These are phyloP conservation scores for Phyllachora maydis DNA, from an alignment of 2,329 filamentous ascomycete genomes.

Conservation along the genomic window DNA sequence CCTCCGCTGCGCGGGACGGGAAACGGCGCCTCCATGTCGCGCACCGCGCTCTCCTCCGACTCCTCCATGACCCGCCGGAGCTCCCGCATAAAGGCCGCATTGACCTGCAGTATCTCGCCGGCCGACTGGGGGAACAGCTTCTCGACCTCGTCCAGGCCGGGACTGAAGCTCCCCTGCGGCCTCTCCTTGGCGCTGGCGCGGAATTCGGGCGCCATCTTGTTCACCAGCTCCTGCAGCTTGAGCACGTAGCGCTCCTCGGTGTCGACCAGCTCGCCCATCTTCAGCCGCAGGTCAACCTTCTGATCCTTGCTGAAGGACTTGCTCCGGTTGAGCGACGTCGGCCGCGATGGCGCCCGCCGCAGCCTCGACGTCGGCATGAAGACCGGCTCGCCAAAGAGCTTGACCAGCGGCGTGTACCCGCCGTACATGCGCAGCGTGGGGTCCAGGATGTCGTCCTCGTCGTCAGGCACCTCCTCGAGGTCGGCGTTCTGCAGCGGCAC, in stretches of 20 bases:
- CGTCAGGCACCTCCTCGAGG: conserved; percentile 34
- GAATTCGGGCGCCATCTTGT: conserved; percentile 63
- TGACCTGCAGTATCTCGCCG: conserved; percentile 62
- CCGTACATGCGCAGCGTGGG: conserved; percentile 52
- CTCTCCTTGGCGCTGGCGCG: conserved; percentile 44
- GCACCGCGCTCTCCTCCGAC: conserved; percentile 60
- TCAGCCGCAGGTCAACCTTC: conserved; percentile 67
- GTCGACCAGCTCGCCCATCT: conserved; percentile 76
- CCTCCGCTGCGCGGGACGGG: conserved; percentile 20
- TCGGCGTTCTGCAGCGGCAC: conserved; percentile 39
- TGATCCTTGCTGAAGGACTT: conserved; percentile 63
- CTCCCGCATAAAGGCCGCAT: conserved; percentile 59
- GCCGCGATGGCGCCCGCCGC: conserved; percentile 70
- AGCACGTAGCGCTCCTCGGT: conserved; percentile 88
- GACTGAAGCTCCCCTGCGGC: conserved; percentile 41
- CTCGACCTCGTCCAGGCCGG: conserved; percentile 50
- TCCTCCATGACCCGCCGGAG: conserved; percentile 61
- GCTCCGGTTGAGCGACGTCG: conserved; percentile 58
- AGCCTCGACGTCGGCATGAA: conserved; percentile 76
- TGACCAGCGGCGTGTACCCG: conserved; percentile 55
- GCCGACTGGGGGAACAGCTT: conserved; percentile 66
- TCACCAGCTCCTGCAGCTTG: conserved; percentile 69
- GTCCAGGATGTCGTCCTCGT: conserved; percentile 46
- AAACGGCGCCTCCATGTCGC: conserved; percentile 44
- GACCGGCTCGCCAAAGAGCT: conserved; percentile 61